Evolutionary conservation across 2,329 filamentous ascomycete species (phyloP), one percentile per base, ranked within the genome.

Genomic region (Escovopsis sp.): DNA sequence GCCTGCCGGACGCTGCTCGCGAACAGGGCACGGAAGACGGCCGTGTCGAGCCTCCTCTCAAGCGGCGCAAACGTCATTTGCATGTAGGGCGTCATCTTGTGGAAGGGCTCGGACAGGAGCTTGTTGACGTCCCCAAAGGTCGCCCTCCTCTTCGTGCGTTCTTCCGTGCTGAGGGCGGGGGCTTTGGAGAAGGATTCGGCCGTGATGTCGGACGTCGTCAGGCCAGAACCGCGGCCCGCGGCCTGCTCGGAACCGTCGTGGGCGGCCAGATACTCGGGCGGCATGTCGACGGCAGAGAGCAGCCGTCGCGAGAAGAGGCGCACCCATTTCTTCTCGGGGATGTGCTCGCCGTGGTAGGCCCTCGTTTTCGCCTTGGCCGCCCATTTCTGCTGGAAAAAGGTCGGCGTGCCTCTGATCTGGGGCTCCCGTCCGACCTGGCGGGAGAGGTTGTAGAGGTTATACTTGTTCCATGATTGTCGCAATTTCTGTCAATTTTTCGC

Each of bases 341-440:
- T 81, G 58, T 94, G 85, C 60, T 95, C 89, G 63, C 89, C 91
- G 66, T 98, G 91, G 64, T 96, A 98, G 49, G 74, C 80, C 51
- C 91, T 80, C 36, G 85, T 77, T 49, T 80, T 62, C 19, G 87
- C 78, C 65, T 98, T 98, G 55, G 89, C 85, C 2, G 66, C 64
- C 89, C 89, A 98, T 81, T 98, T 98, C 66, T 96, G 89, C 71
- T 96, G 89, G 73, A 94, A 98, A 67, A 91, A 93, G 37, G 88
- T 95, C 48, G 66, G 63, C 40, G 52, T 52, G 12, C 58, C 55
- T 18, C 50, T 56, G 30, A 57, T 53, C 23, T 51, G 49, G 6
- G 55, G 47, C 52, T 56, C 60, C 39, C 51, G 51, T 12, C 59
- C 61, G 28, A 52, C 53, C 18, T 53, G 51, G 35, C 60, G 59